Percentiles rank a stretch among this genome's conserved stretches.
phyloP scores from a whole-genome alignment of 768 basidiomycete species.

The Russula compacta region DNA sequence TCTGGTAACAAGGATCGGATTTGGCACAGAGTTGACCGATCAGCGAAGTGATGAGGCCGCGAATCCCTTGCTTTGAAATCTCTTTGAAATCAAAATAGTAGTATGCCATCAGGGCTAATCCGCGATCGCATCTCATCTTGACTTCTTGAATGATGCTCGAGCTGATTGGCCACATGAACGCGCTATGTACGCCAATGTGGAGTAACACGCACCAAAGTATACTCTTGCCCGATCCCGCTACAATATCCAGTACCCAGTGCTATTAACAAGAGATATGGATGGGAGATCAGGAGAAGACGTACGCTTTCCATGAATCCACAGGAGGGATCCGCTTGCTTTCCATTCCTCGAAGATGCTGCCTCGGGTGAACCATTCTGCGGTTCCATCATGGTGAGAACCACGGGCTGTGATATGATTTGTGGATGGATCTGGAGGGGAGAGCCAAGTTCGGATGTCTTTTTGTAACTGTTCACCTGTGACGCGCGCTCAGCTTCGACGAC shows the following conservation, averaged over 20 bases:
- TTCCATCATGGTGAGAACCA: background rate
- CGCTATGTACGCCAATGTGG: background rate
- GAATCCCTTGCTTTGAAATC: background rate
- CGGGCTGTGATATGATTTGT: background rate
- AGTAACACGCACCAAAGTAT: background rate
- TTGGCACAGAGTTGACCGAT: background rate
- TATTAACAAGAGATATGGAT: background rate
- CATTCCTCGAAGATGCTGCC: background rate
- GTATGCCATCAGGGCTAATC: background rate
- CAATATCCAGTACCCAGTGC: background rate
- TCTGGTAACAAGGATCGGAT: background rate
- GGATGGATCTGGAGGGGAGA: background rate
- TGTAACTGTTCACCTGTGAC: background rate
- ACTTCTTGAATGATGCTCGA: background rate
- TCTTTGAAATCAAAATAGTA: conserved; percentile 4
- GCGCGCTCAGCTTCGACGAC: background rate
- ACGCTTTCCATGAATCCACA: background rate
- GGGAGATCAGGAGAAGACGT: background rate
- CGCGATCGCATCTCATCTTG: background rate
- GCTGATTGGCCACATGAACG: background rate
- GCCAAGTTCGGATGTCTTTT: background rate
- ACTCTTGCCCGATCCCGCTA: conserved; percentile 9
- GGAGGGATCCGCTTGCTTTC: background rate
- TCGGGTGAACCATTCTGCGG: background rate
- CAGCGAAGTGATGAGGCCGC: conserved; percentile 1